Conservation (phyloP, 768 basidiomycete species). For the Fomitopsis serialis region DNA sequence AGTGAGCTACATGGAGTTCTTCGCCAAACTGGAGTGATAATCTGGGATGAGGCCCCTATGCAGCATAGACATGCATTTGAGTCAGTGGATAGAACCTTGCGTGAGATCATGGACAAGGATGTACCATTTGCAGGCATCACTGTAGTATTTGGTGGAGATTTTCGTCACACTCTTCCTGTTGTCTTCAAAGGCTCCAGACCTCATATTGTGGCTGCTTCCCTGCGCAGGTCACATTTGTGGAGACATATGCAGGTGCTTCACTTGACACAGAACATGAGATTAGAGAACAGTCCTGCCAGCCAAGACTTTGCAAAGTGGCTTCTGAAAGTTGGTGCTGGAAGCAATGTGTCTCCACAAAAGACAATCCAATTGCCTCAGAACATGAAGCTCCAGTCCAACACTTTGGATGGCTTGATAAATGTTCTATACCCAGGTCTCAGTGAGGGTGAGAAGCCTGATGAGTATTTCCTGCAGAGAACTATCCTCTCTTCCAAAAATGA, state of each 20-base stretch:
- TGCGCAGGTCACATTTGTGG: no score
- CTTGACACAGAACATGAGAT: background rate
- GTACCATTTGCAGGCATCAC: slow-evolving; percentile 39
- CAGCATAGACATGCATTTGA: slow-evolving; percentile 34
- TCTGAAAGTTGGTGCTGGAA: slow-evolving; percentile 11
- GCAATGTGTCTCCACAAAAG: background rate
- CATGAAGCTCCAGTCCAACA: background rate
- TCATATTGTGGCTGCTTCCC: no score
- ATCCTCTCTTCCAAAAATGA: slow-evolving; percentile 30
- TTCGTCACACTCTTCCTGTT: no score
- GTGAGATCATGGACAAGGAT: slow-evolving; percentile 26
- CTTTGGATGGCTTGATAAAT: background rate
- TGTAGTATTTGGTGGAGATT: slow-evolving; percentile 41
- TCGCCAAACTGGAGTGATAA: slow-evolving; percentile 25
- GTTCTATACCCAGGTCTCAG: background rate
- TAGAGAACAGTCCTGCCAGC: background rate
- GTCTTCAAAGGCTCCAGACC: no score
- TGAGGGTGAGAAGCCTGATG: slow-evolving; percentile 7
- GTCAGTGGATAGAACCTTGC: slow-evolving; percentile 33
- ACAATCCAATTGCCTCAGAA: background rate
- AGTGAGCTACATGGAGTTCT: slow-evolving; percentile 29
- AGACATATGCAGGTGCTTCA: background rate
- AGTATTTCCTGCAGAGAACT: no score
- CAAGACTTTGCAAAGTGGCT: slow-evolving; percentile 11
- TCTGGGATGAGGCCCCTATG: slow-evolving; percentile 40